Conservation (phyloP, 129 eudicot species). For the Gnaphalium uliginosum region DNA sequence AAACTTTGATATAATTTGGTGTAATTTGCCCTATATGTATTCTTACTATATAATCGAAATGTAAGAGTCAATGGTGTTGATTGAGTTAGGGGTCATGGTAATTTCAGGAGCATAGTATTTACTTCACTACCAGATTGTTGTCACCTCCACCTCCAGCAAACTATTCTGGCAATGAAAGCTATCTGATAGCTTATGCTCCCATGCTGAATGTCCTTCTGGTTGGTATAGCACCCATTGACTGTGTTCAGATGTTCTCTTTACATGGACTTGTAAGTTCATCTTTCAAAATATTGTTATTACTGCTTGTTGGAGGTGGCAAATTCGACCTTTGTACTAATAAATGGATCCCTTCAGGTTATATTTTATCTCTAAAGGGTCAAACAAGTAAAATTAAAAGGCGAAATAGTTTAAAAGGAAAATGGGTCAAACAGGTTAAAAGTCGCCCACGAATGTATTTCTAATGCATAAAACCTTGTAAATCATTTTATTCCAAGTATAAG, state of each 20-base stretch:
- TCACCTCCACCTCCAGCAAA: slow-evolving; percentile 78
- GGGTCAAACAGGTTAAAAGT: background rate
- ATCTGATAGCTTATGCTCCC: slow-evolving; percentile 83
- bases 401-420: background rate
- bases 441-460: background rate
- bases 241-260: slow-evolving; percentile 89
- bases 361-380: background rate
- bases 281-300: background rate
- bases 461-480: background rate
- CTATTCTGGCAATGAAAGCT: slow-evolving; percentile 63
- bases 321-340: background rate
- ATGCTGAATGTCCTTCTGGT: slow-evolving; percentile 84
- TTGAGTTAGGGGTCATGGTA: slow-evolving; percentile 18
- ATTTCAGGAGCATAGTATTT: slow-evolving; percentile 83
- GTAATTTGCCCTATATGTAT: background rate
- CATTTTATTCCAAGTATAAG: background rate
- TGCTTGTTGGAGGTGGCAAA: background rate
- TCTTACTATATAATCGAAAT: background rate
- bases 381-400: background rate
- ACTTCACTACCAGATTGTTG: slow-evolving; percentile 78
- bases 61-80: slow-evolving; percentile 4
- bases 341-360: background rate
- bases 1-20: background rate
- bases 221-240: slow-evolving; percentile 85
- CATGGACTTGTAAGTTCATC: slow-evolving; percentile 79